Base-by-base conservation (phyloP, 352 stramenopile species). In the Phytophthora vignae region DNA sequence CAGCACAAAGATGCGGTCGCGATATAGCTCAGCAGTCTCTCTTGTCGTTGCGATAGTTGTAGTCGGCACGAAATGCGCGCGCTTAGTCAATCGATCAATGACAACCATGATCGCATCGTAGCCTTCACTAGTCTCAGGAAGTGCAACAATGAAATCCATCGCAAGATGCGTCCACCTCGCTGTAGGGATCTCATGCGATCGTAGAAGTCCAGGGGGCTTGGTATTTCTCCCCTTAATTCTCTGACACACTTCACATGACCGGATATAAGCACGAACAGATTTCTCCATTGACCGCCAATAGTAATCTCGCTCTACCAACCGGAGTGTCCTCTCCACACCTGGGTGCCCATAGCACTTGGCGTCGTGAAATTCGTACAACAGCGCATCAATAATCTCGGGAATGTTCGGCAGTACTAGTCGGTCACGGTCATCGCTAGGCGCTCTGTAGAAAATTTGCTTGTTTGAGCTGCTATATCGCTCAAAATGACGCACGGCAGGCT, bases 331-430 rank as follows among this genome's bases (percentile, higher is more conserved):
- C 14, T 73, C 59, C 0, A 69, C 17, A 6, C 67, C 67, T 8
- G 67, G 68, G 22, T 71, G 60, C 49, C 61, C 22, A 14, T 57
- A 61, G 19, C 33, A 59, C 40, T 67, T 48, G 29, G n/a, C 60
- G 17, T 71, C 54, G 25, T 75, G 68, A 36, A 59, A 66, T 46
- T 75, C 61, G 12, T 50, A 67, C 9, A 75, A 8, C 8, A 70
- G 17, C 1, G n/a, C 48, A 36, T 71, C 55, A 8, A 55, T 29
- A 11, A 71, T 50, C 22, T 70, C 68, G 0, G 14, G 2, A 44
- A 75, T 63, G 9, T 52, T 42, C 17, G 68, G 68, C 5, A 74
- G 3, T 11, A 74, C 60, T 5, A 74, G 12, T 10, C 67, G 64
- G 1, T 11, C 1, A 8, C 14, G 19, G 9, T 69, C 31, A 53